Evolutionary conservation across 192 early-diverging fungal species (phyloP), one percentile per base, ranked within the genome.

Genomic region (Backusella australiensis): DNA sequence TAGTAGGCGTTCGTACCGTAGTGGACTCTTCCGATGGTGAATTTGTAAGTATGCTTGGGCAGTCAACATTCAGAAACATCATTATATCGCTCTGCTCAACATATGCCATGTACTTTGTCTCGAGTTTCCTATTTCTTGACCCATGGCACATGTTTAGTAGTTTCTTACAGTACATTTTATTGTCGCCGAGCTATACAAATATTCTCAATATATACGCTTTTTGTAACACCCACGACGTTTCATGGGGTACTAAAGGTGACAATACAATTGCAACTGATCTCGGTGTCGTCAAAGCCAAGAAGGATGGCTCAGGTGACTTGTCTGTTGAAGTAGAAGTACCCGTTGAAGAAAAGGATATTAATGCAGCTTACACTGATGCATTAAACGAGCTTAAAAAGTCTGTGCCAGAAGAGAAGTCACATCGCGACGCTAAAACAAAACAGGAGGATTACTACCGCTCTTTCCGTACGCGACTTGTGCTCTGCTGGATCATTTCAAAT

Each of bases 221-320:
- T 77, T 85, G 85, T 71, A 87, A 87, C 69, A 85, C 86, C 0
- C 86, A 87, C 59, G 85, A 86, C 67, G 84, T 86, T 29, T 80
- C 77, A 46, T 98, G 96, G 97, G 97, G 96, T 66, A 98, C 96
- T 42, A 98, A 98, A 82, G 95, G 96, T 79, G 94, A 95, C 80
- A 95, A 90, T 46, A 85, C 76, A 46, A 76, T 87, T 19, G 84
- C 86, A 39, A 88, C 86, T 63, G 93, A 93, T 73, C 89, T 96
- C 17, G 95, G 94, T 53, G 86, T 88, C 11, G 96, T 93, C 74
- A 96, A 93, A 77, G 82, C 87, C 36, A 83, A 85, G 44, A 90
- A 93, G 65, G 87, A 89, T 81, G 90, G 89, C 73, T 90, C 90
- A 52, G 91, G 91, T 19, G 85, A 85, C 17, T 89, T 87, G 14